Conservation (phyloP, 257 asterid species). For the Verbascum thapsus region DNA sequence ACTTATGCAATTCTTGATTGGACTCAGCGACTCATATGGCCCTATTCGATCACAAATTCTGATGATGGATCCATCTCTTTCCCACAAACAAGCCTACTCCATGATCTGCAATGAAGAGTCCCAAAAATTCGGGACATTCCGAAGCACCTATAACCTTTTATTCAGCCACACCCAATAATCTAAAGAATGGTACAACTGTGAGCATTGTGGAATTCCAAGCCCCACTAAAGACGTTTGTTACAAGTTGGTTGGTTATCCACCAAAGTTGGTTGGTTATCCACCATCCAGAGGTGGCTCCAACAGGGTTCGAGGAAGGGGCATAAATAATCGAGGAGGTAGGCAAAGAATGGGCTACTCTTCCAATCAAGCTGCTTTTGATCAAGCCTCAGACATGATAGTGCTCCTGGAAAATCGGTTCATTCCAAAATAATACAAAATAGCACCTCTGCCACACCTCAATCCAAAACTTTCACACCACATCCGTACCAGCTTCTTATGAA, state of each 20-base stretch:
- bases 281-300: neutral
- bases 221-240: neutral
- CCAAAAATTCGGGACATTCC: neutral
- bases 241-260: neutral
- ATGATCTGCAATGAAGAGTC: neutral
- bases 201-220: neutral
- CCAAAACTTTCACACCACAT: too few relatives aligned
- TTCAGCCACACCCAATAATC: neutral
- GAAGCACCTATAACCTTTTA: neutral
- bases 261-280: too few relatives aligned
- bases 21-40: neutral
- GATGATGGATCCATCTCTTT: neutral
- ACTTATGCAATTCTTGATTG: neutral
- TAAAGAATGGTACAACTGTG: neutral
- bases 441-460: too few relatives aligned
- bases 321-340: too few relatives aligned
- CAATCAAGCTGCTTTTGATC: too few relatives aligned
- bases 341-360: too few relatives aligned
- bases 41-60: neutral
- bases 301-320: neutral
- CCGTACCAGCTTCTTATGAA: too few relatives aligned
- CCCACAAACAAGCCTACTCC: neutral
- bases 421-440: too few relatives aligned
- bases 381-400: too few relatives aligned
- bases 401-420: too few relatives aligned